Conservation (phyloP, 1,139 yeast species). For the Candida pseudoviswanathii region DNA sequence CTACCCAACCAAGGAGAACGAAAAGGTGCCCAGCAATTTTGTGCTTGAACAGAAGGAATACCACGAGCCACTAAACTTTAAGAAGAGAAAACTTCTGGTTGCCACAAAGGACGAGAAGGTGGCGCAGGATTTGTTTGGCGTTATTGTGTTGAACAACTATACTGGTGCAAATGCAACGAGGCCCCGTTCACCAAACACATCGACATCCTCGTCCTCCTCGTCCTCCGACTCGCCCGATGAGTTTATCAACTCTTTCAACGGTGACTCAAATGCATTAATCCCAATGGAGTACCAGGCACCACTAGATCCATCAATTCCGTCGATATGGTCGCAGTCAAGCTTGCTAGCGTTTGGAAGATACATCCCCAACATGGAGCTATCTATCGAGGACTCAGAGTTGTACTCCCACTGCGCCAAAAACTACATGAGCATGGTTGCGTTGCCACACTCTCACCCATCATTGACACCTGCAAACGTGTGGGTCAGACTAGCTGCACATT, state of each 20-base stretch:
- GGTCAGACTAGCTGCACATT: slow-evolving; percentile 10
- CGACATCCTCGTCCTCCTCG: not conserved
- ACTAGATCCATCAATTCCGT: not conserved
- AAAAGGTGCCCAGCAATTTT: slow-evolving; percentile 10
- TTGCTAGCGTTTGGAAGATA: slow-evolving; percentile 10
- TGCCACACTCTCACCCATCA: slow-evolving; percentile 13
- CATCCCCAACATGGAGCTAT: slow-evolving; percentile 10
- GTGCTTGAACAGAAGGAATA: slow-evolving; percentile 5
- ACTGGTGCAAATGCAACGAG: not conserved
- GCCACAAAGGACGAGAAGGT: not conserved
- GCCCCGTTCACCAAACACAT: not conserved
- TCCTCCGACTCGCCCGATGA: not conserved
- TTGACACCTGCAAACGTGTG: slow-evolving; percentile 9
- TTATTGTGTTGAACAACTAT: slow-evolving; percentile 3
- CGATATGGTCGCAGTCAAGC: slow-evolving; percentile 2
- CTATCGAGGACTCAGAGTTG: slow-evolving; percentile 13
- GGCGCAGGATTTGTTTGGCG: slow-evolving; percentile 2
- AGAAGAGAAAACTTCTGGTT: slow-evolving; percentile 1
- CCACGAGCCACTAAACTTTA: not conserved
- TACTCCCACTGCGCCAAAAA: slow-evolving; percentile 10
- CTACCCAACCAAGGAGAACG: slow-evolving; percentile 7
- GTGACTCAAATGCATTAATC: not conserved
- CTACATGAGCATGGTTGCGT: slow-evolving; percentile 12
- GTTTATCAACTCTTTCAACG: not conserved
- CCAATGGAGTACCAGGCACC: not conserved